Conservation (phyloP, 345 rosid species). For the Gossypium australe region DNA sequence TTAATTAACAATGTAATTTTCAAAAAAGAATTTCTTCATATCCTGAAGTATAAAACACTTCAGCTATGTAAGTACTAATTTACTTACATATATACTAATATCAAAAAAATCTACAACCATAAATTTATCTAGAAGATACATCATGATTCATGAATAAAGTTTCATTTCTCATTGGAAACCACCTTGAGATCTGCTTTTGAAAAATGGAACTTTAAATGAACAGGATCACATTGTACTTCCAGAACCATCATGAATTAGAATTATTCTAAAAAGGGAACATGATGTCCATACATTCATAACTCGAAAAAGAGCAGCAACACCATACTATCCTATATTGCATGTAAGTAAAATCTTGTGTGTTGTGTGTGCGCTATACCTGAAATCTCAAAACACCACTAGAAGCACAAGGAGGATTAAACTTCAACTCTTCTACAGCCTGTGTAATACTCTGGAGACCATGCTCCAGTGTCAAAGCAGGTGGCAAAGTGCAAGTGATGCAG, state of each 20-base stretch:
- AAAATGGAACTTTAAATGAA: neutral
- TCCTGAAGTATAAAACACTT: neutral
- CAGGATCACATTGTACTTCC: neutral
- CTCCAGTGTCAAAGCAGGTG: slow-evolving; percentile 80
- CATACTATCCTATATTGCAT: neutral
- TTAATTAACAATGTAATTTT: neutral
- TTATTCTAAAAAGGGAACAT: neutral
- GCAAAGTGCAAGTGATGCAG: slow-evolving; percentile 57
- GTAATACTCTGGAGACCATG: slow-evolving; percentile 51
- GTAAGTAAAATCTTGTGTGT: neutral
- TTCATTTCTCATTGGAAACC: neutral
- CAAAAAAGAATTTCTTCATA: neutral
- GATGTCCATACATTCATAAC: neutral
- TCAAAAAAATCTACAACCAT: neutral
- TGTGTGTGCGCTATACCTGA: slow-evolving; percentile 40
- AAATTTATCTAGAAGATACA: neutral
- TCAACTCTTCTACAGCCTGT: slow-evolving; percentile 53
- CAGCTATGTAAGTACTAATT: neutral
- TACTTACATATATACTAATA: neutral
- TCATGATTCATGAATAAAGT: neutral
- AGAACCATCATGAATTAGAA: neutral
- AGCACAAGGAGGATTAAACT: slow-evolving; percentile 54
- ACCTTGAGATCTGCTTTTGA: neutral
- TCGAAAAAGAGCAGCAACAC: neutral
- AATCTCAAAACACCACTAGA: slow-evolving; percentile 58